phyloP scores from a whole-genome alignment of 2,329 filamentous ascomycete genomes.

The Cercospora janseana region DNA sequence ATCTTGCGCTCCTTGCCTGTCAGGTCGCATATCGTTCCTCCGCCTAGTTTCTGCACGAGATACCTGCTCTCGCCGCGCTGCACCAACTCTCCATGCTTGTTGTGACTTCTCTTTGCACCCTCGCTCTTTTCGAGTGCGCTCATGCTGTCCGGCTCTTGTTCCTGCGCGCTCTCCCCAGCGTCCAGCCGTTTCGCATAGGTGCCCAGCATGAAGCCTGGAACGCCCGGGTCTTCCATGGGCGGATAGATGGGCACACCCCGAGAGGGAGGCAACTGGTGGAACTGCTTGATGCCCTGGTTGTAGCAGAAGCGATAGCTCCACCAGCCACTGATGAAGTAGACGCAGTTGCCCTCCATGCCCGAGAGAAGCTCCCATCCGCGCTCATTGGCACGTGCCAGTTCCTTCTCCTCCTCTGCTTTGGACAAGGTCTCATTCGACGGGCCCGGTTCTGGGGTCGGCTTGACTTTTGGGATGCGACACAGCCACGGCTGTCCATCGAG shows the following conservation, averaged over 20 bases:
- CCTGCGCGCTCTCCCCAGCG: slow-evolving; percentile 33
- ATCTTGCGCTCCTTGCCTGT: slow-evolving; percentile 78
- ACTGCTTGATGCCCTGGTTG: slow-evolving; percentile 81
- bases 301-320: slow-evolving; percentile 97
- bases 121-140: slow-evolving; percentile 34
- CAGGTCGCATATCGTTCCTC: slow-evolving; percentile 81
- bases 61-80: slow-evolving; percentile 82
- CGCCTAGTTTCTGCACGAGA: slow-evolving; percentile 75
- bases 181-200: slow-evolving; percentile 45
- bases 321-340: slow-evolving; percentile 85
- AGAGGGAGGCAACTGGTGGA: slow-evolving; percentile 74
- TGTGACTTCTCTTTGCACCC: slow-evolving; percentile 40
- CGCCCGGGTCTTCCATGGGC: slow-evolving; percentile 72
- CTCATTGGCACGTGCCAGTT: slow-evolving; percentile 72
- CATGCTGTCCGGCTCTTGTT: slow-evolving; percentile 29
- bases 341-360: slow-evolving; percentile 73
- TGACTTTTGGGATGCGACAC: slow-evolving; percentile 76
- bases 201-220: slow-evolving; percentile 75
- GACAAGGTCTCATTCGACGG: slow-evolving; percentile 34
- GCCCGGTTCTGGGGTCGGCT: slow-evolving; percentile 42
- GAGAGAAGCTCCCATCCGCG: slow-evolving; percentile 78
- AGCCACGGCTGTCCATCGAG: slow-evolving; percentile 70
- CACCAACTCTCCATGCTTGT: slow-evolving; percentile 54
- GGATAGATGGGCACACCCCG: slow-evolving; percentile 66
- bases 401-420: slow-evolving; percentile 70